Evolutionary conservation across 1,139 yeast genomes (phyloP).

Genomic region (Spathaspora sp.): DNA sequence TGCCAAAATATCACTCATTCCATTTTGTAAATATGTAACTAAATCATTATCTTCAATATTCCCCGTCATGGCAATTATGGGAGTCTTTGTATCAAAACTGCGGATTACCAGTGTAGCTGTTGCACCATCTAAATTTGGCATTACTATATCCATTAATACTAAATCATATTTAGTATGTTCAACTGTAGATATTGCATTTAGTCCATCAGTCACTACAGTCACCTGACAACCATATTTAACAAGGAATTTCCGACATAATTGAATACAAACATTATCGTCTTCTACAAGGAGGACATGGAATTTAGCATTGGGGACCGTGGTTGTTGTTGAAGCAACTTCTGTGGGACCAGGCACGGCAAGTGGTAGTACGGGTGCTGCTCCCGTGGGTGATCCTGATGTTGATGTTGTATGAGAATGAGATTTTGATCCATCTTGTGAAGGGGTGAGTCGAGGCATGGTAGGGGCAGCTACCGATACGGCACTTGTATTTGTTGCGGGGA

Average conservation of each 20-base stretch:
- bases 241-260: slow-evolving; percentile 72
- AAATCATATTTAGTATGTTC: slow-evolving; percentile 77
- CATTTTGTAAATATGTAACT: slow-evolving; percentile 79
- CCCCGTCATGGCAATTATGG: slow-evolving; percentile 93
- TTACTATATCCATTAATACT: slow-evolving; percentile 89
- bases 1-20: slow-evolving; percentile 88
- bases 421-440: slow-evolving; percentile 13
- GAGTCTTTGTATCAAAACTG: slow-evolving; percentile 78
- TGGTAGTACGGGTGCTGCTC: neutral
- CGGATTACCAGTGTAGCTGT: slow-evolving; percentile 87
- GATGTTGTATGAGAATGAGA: slow-evolving; percentile 19
- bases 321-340: slow-evolving; percentile 28
- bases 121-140: slow-evolving; percentile 95
- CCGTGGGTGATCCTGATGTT: slow-evolving; percentile 12
- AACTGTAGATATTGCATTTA: slow-evolving; percentile 80
- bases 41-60: slow-evolving; percentile 79
- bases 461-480: neutral
- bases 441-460: neutral
- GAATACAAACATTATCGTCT: slow-evolving; percentile 83
- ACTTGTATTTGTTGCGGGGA: slow-evolving; percentile 1
- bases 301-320: slow-evolving; percentile 39
- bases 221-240: slow-evolving; percentile 90
- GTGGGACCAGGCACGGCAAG: slow-evolving; percentile 8
- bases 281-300: slow-evolving; percentile 81
- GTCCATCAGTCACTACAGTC: slow-evolving; percentile 89